Conservation (phyloP, 2,329 filamentous ascomycete genomes). For the Alternaria postmessia region DNA sequence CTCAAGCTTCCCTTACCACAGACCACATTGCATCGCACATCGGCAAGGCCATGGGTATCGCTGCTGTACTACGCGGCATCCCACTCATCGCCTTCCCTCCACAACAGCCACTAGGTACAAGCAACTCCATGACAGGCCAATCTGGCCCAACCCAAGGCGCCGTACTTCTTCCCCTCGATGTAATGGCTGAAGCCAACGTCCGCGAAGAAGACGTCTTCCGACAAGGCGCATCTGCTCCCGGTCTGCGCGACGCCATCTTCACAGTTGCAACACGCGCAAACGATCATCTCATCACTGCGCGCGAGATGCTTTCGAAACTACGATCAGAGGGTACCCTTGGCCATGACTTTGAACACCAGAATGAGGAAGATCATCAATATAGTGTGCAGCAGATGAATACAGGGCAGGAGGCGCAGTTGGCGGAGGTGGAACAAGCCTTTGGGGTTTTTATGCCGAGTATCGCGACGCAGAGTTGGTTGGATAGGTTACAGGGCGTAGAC, state of each 20-base stretch:
- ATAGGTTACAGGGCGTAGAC: constrained; percentile 77
- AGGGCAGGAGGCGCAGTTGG: constrained; percentile 49
- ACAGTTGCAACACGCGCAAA: constrained; percentile 91
- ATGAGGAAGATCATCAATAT: constrained; percentile 73
- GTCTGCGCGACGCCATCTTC: constrained; percentile 89
- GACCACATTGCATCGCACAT: constrained; percentile 96
- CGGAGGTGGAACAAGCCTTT: constrained; percentile 73
- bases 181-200: constrained; percentile 83
- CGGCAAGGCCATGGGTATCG: constrained; percentile 90
- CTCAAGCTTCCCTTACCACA: constrained; percentile 80
- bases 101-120: constrained; percentile 62
- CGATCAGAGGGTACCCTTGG: constrained; percentile 76
- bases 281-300: constrained; percentile 91
- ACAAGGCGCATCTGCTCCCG: constrained; percentile 77
- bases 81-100: constrained; percentile 85
- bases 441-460: constrained; percentile 82
- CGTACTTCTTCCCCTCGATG: constrained; percentile 83
- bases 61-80: constrained; percentile 83
- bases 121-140: constrained; percentile 40
- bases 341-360: constrained; percentile 88
- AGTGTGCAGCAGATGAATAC: constrained; percentile 46
- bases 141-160: constrained; percentile 65
- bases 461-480: constrained; percentile 78
- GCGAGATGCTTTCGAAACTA: constrained; percentile 87
- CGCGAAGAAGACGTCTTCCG: constrained; percentile 91